Base-by-base conservation (phyloP, 441 rosid species). In the Pelargonium cotyledonis region DNA sequence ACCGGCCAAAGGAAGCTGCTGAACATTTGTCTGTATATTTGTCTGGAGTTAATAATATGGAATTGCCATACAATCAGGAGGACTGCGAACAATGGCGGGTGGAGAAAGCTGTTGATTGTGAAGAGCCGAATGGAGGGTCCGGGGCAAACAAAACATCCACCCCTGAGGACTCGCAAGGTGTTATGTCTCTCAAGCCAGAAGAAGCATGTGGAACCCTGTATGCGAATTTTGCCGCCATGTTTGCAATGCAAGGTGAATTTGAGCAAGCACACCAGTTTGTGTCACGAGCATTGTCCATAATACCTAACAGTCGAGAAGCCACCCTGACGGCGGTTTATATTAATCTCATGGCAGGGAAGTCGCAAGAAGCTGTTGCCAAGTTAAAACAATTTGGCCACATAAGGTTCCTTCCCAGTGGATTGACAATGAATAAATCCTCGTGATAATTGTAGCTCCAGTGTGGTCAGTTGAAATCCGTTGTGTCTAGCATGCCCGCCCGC, bases 131-230 rank as follows among this genome's bases (percentile, higher is more conserved):
- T 58, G 85, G 82, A 40, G 84, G 76, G 70, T 38, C 80, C 10
- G 60, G 66, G 21, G 65, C 88, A 62, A 66, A 76, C 63, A 85
- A 77, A 75, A 80, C 38, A 16, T 70, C 84, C 63, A 67, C 81
- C 9, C 70, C 72, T 0, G 88, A 86, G 68, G 83, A 78, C 63
- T 11, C 76, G 1, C 83, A 73, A 63, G 82, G 82, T 57, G 58
- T 82, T 11, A 64, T 64, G 70, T 83, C 80, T 77, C 88, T 85
- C 11, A 90, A 86, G 72, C 97, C 97, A 10, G 94, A 85, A 78
- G 96, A 84, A 82, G 97, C 97, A 43, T 86, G 87, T 7, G 99
- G 96, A 58, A 77, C 75, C 29, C 91, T 94, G 41, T 91, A 83
- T 31, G 83, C 89, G 43, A 84, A 95, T 85, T 84, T 95, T 43